These are phyloP conservation scores for Lotus japonicus DNA, from an alignment of 306 rosid species.

Conservation along the genomic window DNA sequence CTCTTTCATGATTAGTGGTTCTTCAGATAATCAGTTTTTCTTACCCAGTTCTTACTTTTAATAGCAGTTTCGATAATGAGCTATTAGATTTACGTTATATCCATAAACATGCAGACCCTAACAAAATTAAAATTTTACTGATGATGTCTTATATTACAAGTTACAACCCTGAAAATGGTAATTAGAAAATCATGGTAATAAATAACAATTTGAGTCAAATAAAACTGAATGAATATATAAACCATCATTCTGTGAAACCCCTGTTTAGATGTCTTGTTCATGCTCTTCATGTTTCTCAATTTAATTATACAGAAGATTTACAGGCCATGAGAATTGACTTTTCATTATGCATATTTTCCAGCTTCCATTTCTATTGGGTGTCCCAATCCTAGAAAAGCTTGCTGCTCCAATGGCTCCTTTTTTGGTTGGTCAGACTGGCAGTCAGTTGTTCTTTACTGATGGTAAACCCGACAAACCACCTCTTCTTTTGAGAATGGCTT, in stretches of 20 bases:
- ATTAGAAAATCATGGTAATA: neutral
- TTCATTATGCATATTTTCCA: slow-evolving; percentile 30
- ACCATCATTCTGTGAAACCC: neutral
- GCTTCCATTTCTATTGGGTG: slow-evolving; percentile 89
- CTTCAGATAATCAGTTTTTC: no score
- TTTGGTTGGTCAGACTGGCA: slow-evolving; percentile 81
- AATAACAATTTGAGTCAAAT: neutral
- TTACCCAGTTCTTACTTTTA: no score
- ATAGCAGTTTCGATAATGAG: no score
- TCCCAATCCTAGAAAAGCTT: slow-evolving; percentile 77
- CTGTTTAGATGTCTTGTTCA: neutral
- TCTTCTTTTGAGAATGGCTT: slow-evolving; percentile 90
- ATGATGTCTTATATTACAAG: neutral
- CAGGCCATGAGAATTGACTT: slow-evolving; percentile 4
- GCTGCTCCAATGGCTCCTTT: slow-evolving; percentile 83
- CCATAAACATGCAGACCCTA: neutral
- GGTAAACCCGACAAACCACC: slow-evolving; percentile 85
- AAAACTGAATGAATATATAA: neutral
- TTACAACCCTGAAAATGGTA: neutral
- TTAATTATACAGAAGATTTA: slow-evolving; percentile 12
- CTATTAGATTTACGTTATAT: no score
- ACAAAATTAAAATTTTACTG: neutral
- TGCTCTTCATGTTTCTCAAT: slow-evolving; percentile 13
- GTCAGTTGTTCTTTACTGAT: slow-evolving; percentile 90
- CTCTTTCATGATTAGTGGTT: neutral